These are phyloP conservation scores for Phaeodactylum tricornutum DNA, from an alignment of 108 stramenopile species.

Conservation along the genomic window DNA sequence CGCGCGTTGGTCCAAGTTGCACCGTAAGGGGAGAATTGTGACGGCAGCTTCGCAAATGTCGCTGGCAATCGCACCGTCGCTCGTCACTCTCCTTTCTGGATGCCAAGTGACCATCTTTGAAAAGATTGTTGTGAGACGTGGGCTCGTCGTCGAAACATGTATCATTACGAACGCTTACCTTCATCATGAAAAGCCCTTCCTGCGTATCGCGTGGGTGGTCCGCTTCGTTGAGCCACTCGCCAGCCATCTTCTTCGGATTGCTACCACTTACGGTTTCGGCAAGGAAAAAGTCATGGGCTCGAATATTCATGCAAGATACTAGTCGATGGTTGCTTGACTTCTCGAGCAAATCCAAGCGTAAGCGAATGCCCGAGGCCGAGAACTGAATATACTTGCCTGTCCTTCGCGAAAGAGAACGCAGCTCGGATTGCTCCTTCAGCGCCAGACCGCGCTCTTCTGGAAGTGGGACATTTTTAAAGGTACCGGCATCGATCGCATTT, in stretches of 20 bases:
- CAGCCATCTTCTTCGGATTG: constrained; percentile 61
- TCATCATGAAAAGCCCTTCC: constrained; percentile 70
- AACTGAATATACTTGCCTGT: constrained; percentile 52
- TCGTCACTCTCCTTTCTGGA: constrained; percentile 37
- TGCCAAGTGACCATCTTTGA: constrained; percentile 80
- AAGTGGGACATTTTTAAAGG: constrained; percentile 32
- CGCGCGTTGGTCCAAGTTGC: constrained; percentile 59
- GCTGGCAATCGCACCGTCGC: constrained; percentile 53
- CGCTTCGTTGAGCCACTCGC: constrained; percentile 75
- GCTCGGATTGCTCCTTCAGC: constrained; percentile 20
- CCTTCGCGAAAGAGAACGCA: constrained; percentile 34
- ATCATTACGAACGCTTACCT: constrained; percentile 20
- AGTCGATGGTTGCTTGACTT: constrained; percentile 37
- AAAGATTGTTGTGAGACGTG: no score
- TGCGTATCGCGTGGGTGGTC: constrained; percentile 70
- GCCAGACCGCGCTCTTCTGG: constrained; percentile 38
- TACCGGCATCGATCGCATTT: constrained; percentile 6
- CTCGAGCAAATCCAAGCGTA: constrained; percentile 53
- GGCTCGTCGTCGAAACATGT: no score
- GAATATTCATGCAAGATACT: constrained; percentile 52
- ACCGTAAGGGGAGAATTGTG: constrained; percentile 70
- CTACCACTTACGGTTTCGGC: constrained; percentile 62
- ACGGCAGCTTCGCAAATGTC: constrained; percentile 60
- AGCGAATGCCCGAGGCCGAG: constrained; percentile 34
- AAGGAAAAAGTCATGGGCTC: constrained; percentile 54